Evolutionary conservation across 2,329 filamentous ascomycete genomes (phyloP), one percentile per base, ranked within the genome.

Genomic region (Fusarium austroafricanum): DNA sequence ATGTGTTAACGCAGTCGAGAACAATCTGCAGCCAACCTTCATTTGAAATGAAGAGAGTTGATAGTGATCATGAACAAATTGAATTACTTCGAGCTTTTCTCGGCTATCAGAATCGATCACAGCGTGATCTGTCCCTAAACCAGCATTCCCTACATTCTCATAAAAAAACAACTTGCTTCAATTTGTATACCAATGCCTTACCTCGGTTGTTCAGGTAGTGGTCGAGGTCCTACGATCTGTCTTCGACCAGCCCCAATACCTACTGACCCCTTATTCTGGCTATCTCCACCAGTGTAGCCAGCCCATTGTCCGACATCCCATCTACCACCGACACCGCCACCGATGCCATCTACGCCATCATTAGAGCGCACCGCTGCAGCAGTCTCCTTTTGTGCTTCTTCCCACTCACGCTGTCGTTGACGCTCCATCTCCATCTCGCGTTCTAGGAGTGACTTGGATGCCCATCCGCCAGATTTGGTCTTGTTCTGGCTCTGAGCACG

Each of bases 351-450:
- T 15, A 86, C 83, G 17, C 83, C 83, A 11, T 83, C 84, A 2
- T 79, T 78, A 18, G 85, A 81, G 33, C 82, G 83, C 8, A 83
- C 82, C 0, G 86, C 84, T 55, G 84, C 84, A 21, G 87, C 86
- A 18, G 88, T 86, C 68, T 87, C 87, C 73, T 88, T 83, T 78
- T 95, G 92, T 2, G 88, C 83, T 65, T 92, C 88, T 77, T 96
- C 92, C 92, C 92, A 94, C 76, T 94, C 92, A 56, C 84, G 85
- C 79, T 94, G 92, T 15, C 91, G 83, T 80, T 93, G 87, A 10
- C 92, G 84, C 78, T 94, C 92, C 75, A 90, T 83, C 77, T 94
- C 91, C 90, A 94, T 93, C 78, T 94, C 92, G 28, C 90, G 87
- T 79, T 94, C 92, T 2, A 94, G 84, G 11, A 94, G 83, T 1